Evolutionary conservation across 176 grass and related monocot genomes (phyloP).

Genomic region (bread wheat (Triticum aestivum)): DNA sequence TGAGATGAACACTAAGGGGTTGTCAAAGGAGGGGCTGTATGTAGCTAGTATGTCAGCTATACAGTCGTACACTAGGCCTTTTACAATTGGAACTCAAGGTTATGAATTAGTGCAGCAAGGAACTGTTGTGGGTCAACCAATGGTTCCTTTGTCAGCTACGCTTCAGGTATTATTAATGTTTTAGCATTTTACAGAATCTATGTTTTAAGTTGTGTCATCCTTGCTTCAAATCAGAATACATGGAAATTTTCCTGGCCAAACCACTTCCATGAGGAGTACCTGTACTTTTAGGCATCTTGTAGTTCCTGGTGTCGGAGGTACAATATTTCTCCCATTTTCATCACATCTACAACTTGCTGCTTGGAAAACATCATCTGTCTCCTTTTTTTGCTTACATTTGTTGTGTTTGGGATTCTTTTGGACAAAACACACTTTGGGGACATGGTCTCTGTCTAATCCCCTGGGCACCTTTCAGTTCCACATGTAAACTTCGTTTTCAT

Average conservation of each 20-base stretch:
- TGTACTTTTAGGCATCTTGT: too few species aligned
- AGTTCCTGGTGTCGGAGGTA: not conserved
- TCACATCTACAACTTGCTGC: not conserved
- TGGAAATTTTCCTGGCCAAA: not conserved
- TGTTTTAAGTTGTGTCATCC: conserved; percentile 15
- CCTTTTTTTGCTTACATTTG: not conserved
- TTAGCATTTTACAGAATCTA: not conserved
- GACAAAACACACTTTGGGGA: not conserved
- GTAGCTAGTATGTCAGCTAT: conserved; percentile 54
- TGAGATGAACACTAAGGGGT: conserved; percentile 69
- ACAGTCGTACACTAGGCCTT: conserved; percentile 50
- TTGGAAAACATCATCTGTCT: not conserved
- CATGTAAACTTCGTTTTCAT: not conserved
- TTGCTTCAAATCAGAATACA: not conserved
- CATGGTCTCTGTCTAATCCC: not conserved
- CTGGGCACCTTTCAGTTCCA: not conserved
- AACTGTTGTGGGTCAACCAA: conserved; percentile 78
- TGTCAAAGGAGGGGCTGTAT: conserved; percentile 43
- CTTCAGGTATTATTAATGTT: conserved; percentile 64
- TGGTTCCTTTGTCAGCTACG: conserved; percentile 76
- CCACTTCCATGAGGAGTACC: too few species aligned
- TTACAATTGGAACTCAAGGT: conserved; percentile 54
- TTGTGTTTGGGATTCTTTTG: not conserved
- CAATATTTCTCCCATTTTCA: not conserved
- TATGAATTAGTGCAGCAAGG: conserved; percentile 81